A percentile compares a stretch with the other conserved stretches of the same genome.
phyloP scores from a whole-genome alignment of 768 basidiomycete species.

The Rhodotorula kratochvilovae region DNA sequence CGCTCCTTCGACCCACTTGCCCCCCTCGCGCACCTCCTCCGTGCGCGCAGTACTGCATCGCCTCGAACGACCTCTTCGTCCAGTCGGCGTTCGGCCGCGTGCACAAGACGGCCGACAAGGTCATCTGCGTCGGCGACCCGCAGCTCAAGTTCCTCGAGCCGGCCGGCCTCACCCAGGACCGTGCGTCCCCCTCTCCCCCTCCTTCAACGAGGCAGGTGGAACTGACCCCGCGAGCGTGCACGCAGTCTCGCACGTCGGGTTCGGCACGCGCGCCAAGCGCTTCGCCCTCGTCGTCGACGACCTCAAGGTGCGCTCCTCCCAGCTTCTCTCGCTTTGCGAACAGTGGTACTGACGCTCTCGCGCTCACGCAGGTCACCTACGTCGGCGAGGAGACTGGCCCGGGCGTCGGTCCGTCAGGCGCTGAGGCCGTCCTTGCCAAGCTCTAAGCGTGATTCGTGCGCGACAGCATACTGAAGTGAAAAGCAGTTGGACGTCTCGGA shows the following conservation, averaged over 20 bases:
- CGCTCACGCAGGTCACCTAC: constrained; percentile 9
- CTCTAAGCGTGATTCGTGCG: constrained; percentile 27
- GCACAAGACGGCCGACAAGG: constrained; percentile 40
- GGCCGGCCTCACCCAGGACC: constrained; percentile 43
- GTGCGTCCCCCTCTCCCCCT: not conserved
- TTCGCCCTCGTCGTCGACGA: constrained; percentile 44
- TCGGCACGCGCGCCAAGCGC: constrained; percentile 60
- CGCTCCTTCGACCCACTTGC: not conserved
- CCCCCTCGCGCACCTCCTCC: not conserved
- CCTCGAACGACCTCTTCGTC: constrained; percentile 36
- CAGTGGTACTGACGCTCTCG: not conserved
- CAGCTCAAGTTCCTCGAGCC: constrained; percentile 53
- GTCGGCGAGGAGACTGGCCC: constrained; percentile 55
- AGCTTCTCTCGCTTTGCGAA: not conserved
- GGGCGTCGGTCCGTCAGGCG: constrained; percentile 57
- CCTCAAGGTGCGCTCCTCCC: constrained; percentile 36
- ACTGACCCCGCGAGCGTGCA: not conserved
- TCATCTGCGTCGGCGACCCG: constrained; percentile 59
- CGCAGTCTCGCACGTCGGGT: constrained; percentile 52
- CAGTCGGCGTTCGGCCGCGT: constrained; percentile 26
- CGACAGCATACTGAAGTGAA: not conserved
- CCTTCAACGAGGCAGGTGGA: too few species aligned
- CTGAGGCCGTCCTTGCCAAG: constrained; percentile 55
- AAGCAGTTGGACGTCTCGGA: not conserved
- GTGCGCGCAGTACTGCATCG: constrained; percentile 25